Percentiles rank a stretch among this genome's conserved stretches.
phyloP scores from a whole-genome alignment of 2,329 filamentous ascomycete species.

The Didymella segeticola region DNA sequence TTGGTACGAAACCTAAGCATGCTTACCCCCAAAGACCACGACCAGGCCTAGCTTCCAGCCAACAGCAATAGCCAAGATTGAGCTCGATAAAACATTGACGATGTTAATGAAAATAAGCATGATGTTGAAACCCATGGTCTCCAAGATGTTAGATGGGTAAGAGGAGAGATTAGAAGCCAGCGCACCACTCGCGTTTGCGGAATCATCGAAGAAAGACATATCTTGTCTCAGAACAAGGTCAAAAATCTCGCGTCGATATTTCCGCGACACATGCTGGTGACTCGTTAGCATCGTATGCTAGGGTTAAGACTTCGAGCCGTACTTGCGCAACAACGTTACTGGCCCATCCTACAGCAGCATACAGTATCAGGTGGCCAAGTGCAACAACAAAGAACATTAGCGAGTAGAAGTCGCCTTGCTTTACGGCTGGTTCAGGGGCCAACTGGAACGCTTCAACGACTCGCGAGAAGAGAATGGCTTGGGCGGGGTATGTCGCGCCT shows the following conservation, averaged over 20 bases:
- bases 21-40: slow-evolving; percentile 76
- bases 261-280: slow-evolving; percentile 32
- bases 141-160: slow-evolving; percentile 86
- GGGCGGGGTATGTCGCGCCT: slow-evolving; percentile 55
- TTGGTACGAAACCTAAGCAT: too few species aligned
- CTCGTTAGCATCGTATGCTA: not conserved
- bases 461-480: slow-evolving; percentile 59
- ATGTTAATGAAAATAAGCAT: slow-evolving; percentile 82
- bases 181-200: slow-evolving; percentile 87
- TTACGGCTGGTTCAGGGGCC: slow-evolving; percentile 46
- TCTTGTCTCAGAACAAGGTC: slow-evolving; percentile 90
- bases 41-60: slow-evolving; percentile 87
- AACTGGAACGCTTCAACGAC: slow-evolving; percentile 58
- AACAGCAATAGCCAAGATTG: slow-evolving; percentile 73
- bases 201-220: slow-evolving; percentile 86
- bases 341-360: slow-evolving; percentile 54
- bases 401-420: slow-evolving; percentile 58
- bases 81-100: slow-evolving; percentile 79
- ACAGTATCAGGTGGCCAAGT: slow-evolving; percentile 54
- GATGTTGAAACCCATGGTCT: slow-evolving; percentile 84
- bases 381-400: slow-evolving; percentile 65
- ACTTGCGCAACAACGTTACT: slow-evolving; percentile 57
- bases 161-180: slow-evolving; percentile 70
- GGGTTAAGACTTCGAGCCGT: too few species aligned
- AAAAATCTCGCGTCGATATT: slow-evolving; percentile 67